A percentile compares a stretch with the other conserved stretches of the same genome.
phyloP scores from a whole-genome alignment of 202 grass and related monocot species.

The Setaria italica region DNA sequence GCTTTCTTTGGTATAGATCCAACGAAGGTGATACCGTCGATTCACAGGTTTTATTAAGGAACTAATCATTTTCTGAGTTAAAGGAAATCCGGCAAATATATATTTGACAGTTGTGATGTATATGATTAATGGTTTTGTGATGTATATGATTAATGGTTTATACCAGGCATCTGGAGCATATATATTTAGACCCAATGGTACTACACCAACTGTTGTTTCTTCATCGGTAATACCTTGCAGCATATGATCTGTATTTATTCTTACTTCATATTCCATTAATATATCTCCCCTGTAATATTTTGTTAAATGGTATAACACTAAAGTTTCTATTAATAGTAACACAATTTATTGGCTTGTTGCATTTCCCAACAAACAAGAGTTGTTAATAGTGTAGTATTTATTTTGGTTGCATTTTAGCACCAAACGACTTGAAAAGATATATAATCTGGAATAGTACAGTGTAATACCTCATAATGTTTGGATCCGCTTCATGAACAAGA shows the following conservation, averaged over 20 bases:
- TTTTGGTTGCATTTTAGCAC: not conserved
- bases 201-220: slow-evolving; percentile 62
- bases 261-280: slow-evolving; percentile 14
- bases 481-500: not conserved
- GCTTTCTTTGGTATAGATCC: slow-evolving; percentile 81
- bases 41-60: slow-evolving; percentile 68
- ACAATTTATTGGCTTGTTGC: not conserved
- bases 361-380: slow-evolving; percentile 8
- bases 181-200: slow-evolving; percentile 84
- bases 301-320: not conserved
- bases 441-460: not conserved
- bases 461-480: not conserved
- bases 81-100: slow-evolving; percentile 5
- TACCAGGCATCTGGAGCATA: slow-evolving; percentile 85
- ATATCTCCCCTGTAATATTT: not conserved
- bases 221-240: slow-evolving; percentile 56
- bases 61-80: slow-evolving; percentile 24
- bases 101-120: slow-evolving; percentile 28
- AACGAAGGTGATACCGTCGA: slow-evolving; percentile 63
- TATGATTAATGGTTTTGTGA: slow-evolving; percentile 33
- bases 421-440: not conserved
- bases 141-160: slow-evolving; percentile 32
- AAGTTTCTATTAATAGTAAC: slow-evolving; percentile 11
- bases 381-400: not conserved
- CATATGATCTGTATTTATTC: slow-evolving; percentile 8